A percentile compares a stretch with the other conserved stretches of the same genome.
phyloP scores from a whole-genome alignment of 2,329 filamentous ascomycete species.

The Dothistroma pini region DNA sequence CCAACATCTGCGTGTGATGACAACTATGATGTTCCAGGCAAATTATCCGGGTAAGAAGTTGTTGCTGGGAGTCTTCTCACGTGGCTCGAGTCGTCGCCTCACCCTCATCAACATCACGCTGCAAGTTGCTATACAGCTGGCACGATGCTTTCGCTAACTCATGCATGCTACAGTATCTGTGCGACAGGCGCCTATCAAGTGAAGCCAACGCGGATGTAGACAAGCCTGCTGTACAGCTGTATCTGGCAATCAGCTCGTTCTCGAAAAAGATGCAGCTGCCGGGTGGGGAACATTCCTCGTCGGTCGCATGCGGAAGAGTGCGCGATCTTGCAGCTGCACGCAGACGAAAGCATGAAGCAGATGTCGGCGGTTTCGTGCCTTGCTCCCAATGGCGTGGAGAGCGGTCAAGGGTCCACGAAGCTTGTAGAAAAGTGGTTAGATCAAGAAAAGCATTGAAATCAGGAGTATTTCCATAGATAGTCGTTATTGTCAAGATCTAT shows the following conservation, averaged over 20 bases:
- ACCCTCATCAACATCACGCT: not conserved
- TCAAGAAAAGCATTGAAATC: no score
- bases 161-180: not conserved
- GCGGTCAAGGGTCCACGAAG: not conserved
- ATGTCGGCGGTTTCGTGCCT: not conserved
- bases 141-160: not conserved
- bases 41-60: not conserved
- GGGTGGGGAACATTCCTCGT: not conserved
- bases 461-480: no score
- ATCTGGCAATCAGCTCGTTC: not conserved
- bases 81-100: not conserved
- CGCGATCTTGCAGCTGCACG: constrained; percentile 3
- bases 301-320: constrained; percentile 1
- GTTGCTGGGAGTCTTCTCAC: not conserved
- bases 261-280: not conserved
- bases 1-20: not conserved
- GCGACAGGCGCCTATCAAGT: not conserved
- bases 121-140: not conserved
- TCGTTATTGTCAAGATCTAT: no score
- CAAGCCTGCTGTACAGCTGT: not conserved
- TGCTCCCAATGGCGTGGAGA: not conserved
- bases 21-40: not conserved
- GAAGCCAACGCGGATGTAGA: not conserved
- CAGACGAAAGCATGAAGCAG: not conserved
- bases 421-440: not conserved